A percentile compares a stretch with the other conserved stretches of the same genome.
Conservation (phyloP, 2,329 filamentous ascomycete species). For the Septoria linicola region DNA sequence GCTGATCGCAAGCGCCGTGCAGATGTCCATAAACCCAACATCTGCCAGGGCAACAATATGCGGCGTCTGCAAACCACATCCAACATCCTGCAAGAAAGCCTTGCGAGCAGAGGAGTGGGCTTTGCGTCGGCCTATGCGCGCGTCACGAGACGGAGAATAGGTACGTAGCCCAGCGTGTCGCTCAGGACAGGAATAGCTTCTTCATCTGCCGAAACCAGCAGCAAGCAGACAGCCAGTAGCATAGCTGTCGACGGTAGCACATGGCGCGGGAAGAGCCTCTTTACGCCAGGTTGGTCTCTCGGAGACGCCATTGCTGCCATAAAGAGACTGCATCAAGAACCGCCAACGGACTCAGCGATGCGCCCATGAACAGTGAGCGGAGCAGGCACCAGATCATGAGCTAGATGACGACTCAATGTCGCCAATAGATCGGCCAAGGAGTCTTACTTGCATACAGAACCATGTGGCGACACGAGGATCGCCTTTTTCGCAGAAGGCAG, state of each 20-base stretch:
- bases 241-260: slow-evolving; percentile 6
- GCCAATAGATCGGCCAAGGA: slow-evolving; percentile 12
- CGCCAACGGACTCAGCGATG: slow-evolving; percentile 6
- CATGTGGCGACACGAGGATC: slow-evolving; percentile 11
- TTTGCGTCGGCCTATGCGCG: slow-evolving; percentile 5
- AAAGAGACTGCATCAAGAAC: slow-evolving; percentile 1
- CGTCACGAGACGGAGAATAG: slow-evolving; percentile 11
- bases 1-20: slow-evolving; percentile 18
- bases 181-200: slow-evolving; percentile 13
- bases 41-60: neutral
- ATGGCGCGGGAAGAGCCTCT: slow-evolving; percentile 9
- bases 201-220: slow-evolving; percentile 7
- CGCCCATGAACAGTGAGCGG: slow-evolving; percentile 4
- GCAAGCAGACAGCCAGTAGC: slow-evolving; percentile 13
- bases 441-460: slow-evolving; percentile 10
- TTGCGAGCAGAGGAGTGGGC: neutral
- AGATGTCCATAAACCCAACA: neutral
- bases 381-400: slow-evolving; percentile 11
- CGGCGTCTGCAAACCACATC: slow-evolving; percentile 9
- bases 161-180: slow-evolving; percentile 14
- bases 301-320: slow-evolving; percentile 4
- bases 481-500: slow-evolving; percentile 1
- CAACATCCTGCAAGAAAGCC: neutral
- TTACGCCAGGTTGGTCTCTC: slow-evolving; percentile 8
- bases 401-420: neutral